These are phyloP conservation scores for Wickerhamiella galacta DNA, from an alignment of 805 yeast species.

Conservation along the genomic window DNA sequence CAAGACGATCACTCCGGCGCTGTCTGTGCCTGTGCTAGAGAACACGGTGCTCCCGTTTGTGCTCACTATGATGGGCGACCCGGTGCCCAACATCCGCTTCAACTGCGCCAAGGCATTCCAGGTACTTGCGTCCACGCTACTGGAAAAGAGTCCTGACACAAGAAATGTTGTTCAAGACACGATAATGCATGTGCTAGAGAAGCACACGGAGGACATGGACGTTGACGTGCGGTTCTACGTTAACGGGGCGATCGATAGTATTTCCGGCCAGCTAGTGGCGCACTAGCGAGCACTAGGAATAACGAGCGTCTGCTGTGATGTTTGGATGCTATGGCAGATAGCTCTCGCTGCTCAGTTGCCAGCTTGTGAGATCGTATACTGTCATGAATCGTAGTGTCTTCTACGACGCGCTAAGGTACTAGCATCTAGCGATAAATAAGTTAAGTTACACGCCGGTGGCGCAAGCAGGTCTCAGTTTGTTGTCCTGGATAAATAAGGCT, in stretches of 20 bases:
- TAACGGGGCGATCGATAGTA: constrained; percentile 36
- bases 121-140: constrained; percentile 38
- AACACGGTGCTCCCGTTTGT: constrained; percentile 66
- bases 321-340: no score
- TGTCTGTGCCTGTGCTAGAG: constrained; percentile 39
- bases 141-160: constrained; percentile 7
- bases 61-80: constrained; percentile 51
- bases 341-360: no score
- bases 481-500: no score
- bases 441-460: no score
- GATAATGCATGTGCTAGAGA: constrained; percentile 48
- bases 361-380: no score
- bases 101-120: constrained; percentile 79
- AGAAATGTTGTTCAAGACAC: constrained; percentile 30
- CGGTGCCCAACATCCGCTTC: constrained; percentile 89
- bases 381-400: no score
- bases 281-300: no score
- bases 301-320: no score
- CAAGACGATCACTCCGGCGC: constrained; percentile 63
- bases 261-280: no score
- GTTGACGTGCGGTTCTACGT: constrained; percentile 84
- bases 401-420: no score
- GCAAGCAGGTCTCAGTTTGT: no score
- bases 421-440: no score
- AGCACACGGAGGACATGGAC: constrained; percentile 55